Evolutionary conservation across 1,139 yeast species (phyloP).

Genomic region (Geotrichum reessii): DNA sequence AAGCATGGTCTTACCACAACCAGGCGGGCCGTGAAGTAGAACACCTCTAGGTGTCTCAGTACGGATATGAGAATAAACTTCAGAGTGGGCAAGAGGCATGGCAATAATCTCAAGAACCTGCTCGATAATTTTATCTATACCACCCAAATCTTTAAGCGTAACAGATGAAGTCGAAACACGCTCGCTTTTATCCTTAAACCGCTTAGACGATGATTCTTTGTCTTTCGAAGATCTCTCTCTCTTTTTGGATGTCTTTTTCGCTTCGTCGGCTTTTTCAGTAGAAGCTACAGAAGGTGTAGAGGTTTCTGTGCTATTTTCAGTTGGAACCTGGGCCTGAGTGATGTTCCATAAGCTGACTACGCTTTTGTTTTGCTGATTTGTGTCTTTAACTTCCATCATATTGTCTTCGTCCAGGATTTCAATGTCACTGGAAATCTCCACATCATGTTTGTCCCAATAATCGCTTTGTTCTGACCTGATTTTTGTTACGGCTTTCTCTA

Average conservation of each 20-base stretch:
- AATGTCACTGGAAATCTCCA: slow-evolving; percentile 39
- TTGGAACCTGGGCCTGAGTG: slow-evolving; percentile 20
- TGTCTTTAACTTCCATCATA: slow-evolving; percentile 49
- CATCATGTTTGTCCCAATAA: slow-evolving; percentile 28
- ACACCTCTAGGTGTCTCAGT: slow-evolving; percentile 98
- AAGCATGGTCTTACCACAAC: slow-evolving; percentile 95
- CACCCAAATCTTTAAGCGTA: slow-evolving; percentile 74
- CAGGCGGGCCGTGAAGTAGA: slow-evolving; percentile 93
- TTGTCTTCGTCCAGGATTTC: slow-evolving; percentile 43
- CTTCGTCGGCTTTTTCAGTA: slow-evolving; percentile 26
- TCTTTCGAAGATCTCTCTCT: slow-evolving; percentile 34
- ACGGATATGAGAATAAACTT: slow-evolving; percentile 79
- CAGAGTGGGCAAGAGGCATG: slow-evolving; percentile 89
- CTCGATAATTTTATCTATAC: slow-evolving; percentile 74
- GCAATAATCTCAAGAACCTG: slow-evolving; percentile 88
- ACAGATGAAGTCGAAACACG: slow-evolving; percentile 34
- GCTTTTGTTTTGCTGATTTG: slow-evolving; percentile 66
- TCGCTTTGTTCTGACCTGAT: slow-evolving; percentile 43
- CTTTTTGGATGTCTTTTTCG: slow-evolving; percentile 36
- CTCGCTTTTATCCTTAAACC: slow-evolving; percentile 26
- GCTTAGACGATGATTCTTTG: slow-evolving; percentile 34
- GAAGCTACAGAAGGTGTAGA: slow-evolving; percentile 3
- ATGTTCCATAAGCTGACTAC: slow-evolving; percentile 67
- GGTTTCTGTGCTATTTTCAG: slow-evolving; percentile 18
- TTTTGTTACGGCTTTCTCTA: slow-evolving; percentile 48